Base-by-base conservation (phyloP, 176 grass and related monocot species). In the Puccinellia tenuiflora region DNA sequence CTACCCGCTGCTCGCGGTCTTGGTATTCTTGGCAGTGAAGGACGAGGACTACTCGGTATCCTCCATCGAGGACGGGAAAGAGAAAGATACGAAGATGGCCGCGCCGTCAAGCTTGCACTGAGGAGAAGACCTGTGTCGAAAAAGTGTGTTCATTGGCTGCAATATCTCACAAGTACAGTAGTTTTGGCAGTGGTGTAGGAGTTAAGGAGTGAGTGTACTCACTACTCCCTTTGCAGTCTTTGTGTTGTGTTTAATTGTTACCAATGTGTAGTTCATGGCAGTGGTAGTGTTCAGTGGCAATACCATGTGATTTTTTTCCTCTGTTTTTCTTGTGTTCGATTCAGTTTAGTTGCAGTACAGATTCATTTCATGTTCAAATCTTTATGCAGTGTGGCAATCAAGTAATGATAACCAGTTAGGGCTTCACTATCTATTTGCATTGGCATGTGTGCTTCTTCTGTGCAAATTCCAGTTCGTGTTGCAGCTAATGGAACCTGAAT, bases 11-110 rank as follows among this genome's bases (percentile, higher is more conserved):
- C 90, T 97, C 0, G 90, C 42, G 0, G 24, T 97, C n/a, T 11
- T 97, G 81, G 81, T 97, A 76, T 82, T 91, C 62, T 75, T 92
- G 13, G 88, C 92, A 6, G 95, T 97, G 5, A 97, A 90, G 71
- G 88, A 97, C 12, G 88, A 89, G 43, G 82, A 84, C 68, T 55
- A 3, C 0, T 79, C 83, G 0, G 83, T 57, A 25, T 72, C 79
- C 2, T 87, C 60, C 0, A 61, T 63, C 5, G 89, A 89, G 38
- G 87, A 92, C 2, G 87, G 68, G 34, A 47, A 81, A 16, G 86
- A 70, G 42, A 79, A 42, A 30, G 31, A 35, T 0, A 31, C 38
- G 0, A 87, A 83, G 18, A 5, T 84, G 34, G 71, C 87, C 0
- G 75, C 84, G 1, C 75, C 76, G 3, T 69, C 69, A 17, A 81